Evolutionary conservation across 2,329 filamentous ascomycete genomes (phyloP).

Genomic region (Penicillium occitanis): DNA sequence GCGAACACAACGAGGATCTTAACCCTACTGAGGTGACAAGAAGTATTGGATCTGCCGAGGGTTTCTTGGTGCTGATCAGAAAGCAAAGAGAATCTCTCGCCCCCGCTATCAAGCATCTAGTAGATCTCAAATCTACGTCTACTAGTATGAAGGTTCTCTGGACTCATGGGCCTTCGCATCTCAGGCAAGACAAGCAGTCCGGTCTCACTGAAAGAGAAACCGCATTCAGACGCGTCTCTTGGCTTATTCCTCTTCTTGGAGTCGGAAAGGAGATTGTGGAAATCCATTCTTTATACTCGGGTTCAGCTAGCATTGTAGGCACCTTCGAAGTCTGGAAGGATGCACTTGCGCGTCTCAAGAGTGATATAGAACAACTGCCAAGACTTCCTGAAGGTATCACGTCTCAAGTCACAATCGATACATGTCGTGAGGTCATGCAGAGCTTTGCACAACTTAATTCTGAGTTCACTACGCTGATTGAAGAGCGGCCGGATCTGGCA

Average conservation of each 20-base stretch:
- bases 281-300: conserved; percentile 66
- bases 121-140: conserved; percentile 32
- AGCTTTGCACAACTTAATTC: conserved; percentile 33
- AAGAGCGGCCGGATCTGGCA: conserved; percentile 57
- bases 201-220: conserved; percentile 25
- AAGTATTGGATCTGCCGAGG: conserved; percentile 83
- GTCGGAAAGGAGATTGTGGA: conserved; percentile 62
- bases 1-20: conserved; percentile 80
- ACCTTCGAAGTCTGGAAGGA: conserved; percentile 54
- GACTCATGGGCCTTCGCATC: conserved; percentile 28
- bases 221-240: conserved; percentile 44
- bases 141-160: conserved; percentile 37
- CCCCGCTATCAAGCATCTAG: conserved; percentile 33
- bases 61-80: conserved; percentile 61
- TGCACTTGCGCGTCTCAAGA: conserved; percentile 48
- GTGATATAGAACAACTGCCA: conserved; percentile 46
- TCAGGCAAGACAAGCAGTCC: conserved; percentile 27
- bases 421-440: conserved; percentile 30
- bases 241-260: conserved; percentile 69
- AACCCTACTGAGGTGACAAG: conserved; percentile 75
- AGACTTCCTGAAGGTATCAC: conserved; percentile 54
- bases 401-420: conserved; percentile 32
- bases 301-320: conserved; percentile 49
- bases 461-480: conserved; percentile 48
- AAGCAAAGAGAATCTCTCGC: conserved; percentile 42